Evolutionary conservation across 106 monocot species (phyloP).

Genomic region (Amphibolis antarctica): DNA sequence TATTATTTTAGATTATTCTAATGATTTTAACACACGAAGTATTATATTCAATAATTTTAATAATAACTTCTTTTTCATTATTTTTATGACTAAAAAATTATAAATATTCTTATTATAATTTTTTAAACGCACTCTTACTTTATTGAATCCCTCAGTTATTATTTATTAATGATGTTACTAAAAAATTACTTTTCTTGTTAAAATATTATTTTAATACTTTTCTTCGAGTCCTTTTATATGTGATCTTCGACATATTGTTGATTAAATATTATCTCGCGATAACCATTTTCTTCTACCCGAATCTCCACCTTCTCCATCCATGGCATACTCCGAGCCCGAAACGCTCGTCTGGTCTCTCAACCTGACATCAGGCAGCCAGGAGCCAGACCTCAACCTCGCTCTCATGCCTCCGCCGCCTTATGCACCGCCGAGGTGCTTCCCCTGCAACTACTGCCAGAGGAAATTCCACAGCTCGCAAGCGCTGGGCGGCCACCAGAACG

Average conservation of each 20-base stretch:
- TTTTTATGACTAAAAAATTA: no score
- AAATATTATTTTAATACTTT: no score
- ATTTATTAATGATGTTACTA: no score
- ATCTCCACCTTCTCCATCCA: not conserved
- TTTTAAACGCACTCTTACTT: no score
- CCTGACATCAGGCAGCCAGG: not conserved
- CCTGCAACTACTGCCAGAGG: slow-evolving; percentile 12
- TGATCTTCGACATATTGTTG: not conserved
- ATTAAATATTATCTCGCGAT: not conserved
- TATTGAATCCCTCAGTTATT: no score
- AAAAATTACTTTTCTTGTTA: no score
- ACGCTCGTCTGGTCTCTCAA: not conserved
- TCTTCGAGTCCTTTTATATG: no score
- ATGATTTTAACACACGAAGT: no score
- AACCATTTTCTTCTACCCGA: not conserved
- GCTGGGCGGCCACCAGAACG: slow-evolving; percentile 12
- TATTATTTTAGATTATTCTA: no score
- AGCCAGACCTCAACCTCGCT: not conserved
- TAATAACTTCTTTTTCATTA: no score
- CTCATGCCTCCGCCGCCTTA: not conserved
- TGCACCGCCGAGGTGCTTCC: not conserved
- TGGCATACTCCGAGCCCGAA: not conserved
- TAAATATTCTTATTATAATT: no score
- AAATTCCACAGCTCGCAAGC: slow-evolving; percentile 12
- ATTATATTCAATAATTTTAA: no score